Evolutionary conservation across 352 stramenopile genomes (phyloP).

Genomic region (Globisporangium camurandrum): DNA sequence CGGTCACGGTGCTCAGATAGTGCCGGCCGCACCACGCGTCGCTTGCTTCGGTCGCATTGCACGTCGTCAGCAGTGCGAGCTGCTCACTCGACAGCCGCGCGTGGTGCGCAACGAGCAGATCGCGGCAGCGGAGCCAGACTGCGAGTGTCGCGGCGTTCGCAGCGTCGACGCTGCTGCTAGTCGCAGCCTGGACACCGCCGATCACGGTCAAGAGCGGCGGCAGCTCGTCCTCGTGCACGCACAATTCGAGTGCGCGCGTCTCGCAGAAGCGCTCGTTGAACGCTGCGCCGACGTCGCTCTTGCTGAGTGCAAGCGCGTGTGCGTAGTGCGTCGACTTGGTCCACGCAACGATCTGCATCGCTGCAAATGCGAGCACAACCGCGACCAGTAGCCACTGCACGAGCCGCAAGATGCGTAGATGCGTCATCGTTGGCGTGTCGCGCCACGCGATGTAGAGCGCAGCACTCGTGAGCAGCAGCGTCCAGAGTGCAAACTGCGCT

Average conservation of each 20-base stretch:
- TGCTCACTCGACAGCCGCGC: conserved; percentile 1
- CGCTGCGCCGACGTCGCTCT: conserved; percentile 2
- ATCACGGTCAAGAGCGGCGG: conserved; percentile 10
- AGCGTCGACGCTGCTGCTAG: neutral
- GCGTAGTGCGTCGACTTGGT: conserved; percentile 10
- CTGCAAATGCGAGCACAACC: neutral
- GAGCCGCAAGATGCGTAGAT: neutral
- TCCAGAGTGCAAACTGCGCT: conserved; percentile 2
- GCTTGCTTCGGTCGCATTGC: conserved; percentile 2
- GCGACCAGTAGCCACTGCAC: conserved; percentile 2
- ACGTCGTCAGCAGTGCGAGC: conserved; percentile 8
- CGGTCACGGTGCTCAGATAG: conserved; percentile 1
- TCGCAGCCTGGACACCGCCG: neutral
- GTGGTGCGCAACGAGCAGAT: conserved; percentile 8
- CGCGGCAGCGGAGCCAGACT: conserved; percentile 11
- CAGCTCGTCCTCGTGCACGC: conserved; percentile 4
- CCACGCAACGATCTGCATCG: conserved; percentile 6
- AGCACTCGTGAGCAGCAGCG: conserved; percentile 1
- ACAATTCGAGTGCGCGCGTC: conserved; percentile 11
- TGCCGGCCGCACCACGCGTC: conserved; percentile 14
- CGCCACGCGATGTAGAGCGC: neutral
- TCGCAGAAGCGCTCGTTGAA: conserved; percentile 18
- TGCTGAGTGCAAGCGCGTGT: neutral
- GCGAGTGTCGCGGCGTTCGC: conserved; percentile 2
- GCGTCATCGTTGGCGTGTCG: neutral